These are phyloP conservation scores for Geotrichum klebahnii DNA, from an alignment of 1,139 yeast species.

Conservation along the genomic window DNA sequence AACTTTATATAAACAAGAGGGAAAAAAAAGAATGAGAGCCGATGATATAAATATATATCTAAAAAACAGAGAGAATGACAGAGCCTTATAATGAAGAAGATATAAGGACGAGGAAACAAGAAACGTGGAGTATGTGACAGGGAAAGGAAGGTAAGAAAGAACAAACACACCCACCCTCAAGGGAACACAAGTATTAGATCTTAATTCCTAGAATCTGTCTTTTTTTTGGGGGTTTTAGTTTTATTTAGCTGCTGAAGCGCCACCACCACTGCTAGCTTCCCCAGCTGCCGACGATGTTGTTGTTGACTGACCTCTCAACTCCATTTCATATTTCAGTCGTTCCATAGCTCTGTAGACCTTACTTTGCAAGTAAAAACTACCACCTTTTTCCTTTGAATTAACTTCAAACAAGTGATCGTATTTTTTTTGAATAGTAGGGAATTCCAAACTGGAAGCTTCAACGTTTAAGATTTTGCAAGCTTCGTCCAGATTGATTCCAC, in stretches of 20 bases:
- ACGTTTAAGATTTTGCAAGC: constrained; percentile 86
- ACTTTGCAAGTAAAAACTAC: constrained; percentile 85
- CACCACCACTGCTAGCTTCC: constrained; percentile 2
- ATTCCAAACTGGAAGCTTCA: constrained; percentile 42
- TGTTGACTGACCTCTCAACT: constrained; percentile 24
- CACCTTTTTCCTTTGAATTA: constrained; percentile 89
- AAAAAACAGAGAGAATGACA: too few species aligned
- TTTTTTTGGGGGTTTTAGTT: neutral
- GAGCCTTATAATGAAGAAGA: too few species aligned
- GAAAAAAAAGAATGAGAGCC: too few species aligned
- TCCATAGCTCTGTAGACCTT: constrained; percentile 86
- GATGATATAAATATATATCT: too few species aligned
- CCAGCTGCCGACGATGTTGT: constrained; percentile 10
- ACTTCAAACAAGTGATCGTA: constrained; percentile 81
- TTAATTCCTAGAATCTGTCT: too few species aligned
- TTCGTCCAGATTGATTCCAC: constrained; percentile 83
- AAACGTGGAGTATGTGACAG: too few species aligned
- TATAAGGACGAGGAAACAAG: too few species aligned
- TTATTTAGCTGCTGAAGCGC: constrained; percentile 8
- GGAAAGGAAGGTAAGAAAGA: too few species aligned
- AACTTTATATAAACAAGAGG: too few species aligned
- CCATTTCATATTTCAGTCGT: constrained; percentile 52
- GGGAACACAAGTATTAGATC: too few species aligned
- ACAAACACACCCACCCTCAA: too few species aligned
- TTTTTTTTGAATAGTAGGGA: constrained; percentile 66